Evolutionary conservation across 371 early-diverging fungal species (phyloP), one percentile per base, ranked within the genome.

Genomic region (Smittium mucronatum): DNA sequence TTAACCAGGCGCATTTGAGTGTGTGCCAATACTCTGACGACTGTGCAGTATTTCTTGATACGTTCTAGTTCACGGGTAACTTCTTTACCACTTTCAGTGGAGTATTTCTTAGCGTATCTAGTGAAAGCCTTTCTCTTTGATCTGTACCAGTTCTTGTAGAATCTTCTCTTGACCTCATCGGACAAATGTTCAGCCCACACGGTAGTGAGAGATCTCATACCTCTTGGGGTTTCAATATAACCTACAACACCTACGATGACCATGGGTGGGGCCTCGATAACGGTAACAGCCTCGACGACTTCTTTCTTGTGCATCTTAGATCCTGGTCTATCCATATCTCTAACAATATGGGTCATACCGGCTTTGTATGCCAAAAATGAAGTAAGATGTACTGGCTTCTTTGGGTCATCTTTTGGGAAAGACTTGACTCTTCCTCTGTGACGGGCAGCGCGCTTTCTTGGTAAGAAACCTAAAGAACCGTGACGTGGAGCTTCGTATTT

Each of bases 251-350:
- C 99, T 76, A 98, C 95, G 75, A 97, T 84, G 73, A 97, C 95
- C 85, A 99, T 88, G 60, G 99, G 93, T 71, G 99, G 99, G 69
- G 97, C 89, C 85, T 99, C 99, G 76, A 99, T 85, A 80, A 99
- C 85, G 73, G 99, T 97, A 75, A 98, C 99, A 70, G 99, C 97
- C 85, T 99, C 99, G 77, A 99, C 93, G 63, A 99, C 86, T 86
- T 99, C 99, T 91, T 95, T 96, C 93, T 95, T 98, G 92, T 98
- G 91, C 88, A 93, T 91, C 89, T 97, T 97, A 85, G 97, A 94
- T 72, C 94, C 95, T 73, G 97, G 96, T 81, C 95, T 90, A 80
- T 96, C 96, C 80, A 97, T 83, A 82, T 97, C 97, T 77, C 99
- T 93, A 74, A 99, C 95, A 78, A 99, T 90, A 87, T 99, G 99